Evolutionary conservation across 2,329 filamentous ascomycete genomes (phyloP).

Genomic region (Pseudocercospora fijiensis): DNA sequence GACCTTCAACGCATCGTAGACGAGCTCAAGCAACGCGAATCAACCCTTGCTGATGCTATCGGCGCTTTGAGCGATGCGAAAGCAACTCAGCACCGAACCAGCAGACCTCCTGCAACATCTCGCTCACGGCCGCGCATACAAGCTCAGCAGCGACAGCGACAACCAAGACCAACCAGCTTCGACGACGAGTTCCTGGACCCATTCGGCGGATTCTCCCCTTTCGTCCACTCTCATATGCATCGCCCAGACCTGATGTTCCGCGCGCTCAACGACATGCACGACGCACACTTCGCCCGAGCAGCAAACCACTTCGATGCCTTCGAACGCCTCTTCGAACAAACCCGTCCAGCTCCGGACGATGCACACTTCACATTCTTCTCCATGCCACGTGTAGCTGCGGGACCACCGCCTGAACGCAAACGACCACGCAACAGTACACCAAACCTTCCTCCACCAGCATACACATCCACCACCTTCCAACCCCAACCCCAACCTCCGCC

Average conservation of each 20-base stretch:
- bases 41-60: slow-evolving; percentile 20
- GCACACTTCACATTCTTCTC: slow-evolving; percentile 26
- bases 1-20: slow-evolving; percentile 30
- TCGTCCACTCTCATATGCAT: slow-evolving; percentile 12
- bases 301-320: slow-evolving; percentile 18
- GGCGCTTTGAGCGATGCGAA: slow-evolving; percentile 19
- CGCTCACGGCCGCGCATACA: slow-evolving; percentile 14
- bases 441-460: slow-evolving; percentile 5
- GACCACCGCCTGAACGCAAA: slow-evolving; percentile 18
- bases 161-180: slow-evolving; percentile 12
- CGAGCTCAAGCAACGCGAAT: slow-evolving; percentile 30
- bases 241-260: slow-evolving; percentile 22
- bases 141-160: slow-evolving; percentile 11
- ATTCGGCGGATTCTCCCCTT: slow-evolving; percentile 17
- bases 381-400: slow-evolving; percentile 15
- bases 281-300: slow-evolving; percentile 15
- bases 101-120: slow-evolving; percentile 13
- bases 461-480: slow-evolving; percentile 11
- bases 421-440: slow-evolving; percentile 8
- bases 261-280: slow-evolving; percentile 24
- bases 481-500: slow-evolving; percentile 21
- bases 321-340: slow-evolving; percentile 20
- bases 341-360: slow-evolving; percentile 14
- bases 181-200: slow-evolving; percentile 24
- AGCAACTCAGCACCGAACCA: slow-evolving; percentile 14